A percentile compares a stretch with the other conserved stretches of the same genome.
Evolutionary conservation across 768 basidiomycete genomes (phyloP).

Genomic region (Phlebiopsis flavidoalba): DNA sequence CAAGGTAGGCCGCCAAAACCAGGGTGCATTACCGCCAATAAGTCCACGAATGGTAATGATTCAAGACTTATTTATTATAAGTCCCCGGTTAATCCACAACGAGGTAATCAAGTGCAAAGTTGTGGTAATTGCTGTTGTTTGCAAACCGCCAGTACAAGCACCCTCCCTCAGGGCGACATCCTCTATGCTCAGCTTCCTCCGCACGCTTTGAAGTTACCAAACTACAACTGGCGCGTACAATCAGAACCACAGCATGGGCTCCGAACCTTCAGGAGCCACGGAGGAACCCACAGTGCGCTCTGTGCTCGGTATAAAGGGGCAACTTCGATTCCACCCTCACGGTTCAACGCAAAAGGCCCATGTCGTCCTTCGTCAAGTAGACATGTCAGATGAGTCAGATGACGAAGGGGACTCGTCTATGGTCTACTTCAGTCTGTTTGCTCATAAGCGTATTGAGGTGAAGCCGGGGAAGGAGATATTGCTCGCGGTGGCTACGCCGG

Average conservation of each 20-base stretch:
- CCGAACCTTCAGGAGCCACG: constrained; percentile 5
- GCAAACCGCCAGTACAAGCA: constrained; percentile 5
- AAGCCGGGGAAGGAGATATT: constrained; percentile 69
- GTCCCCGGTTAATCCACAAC: not conserved
- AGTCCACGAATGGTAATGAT: no score
- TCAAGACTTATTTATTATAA: not conserved
- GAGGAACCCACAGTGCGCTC: constrained; percentile 38
- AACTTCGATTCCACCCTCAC: constrained; percentile 62
- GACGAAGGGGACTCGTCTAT: constrained; percentile 34
- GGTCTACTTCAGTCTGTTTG: constrained; percentile 59
- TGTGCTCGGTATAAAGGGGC: constrained; percentile 56
- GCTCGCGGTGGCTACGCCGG: constrained; percentile 42
- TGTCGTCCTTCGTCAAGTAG: constrained; percentile 60
- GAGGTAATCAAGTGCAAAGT: not conserved
- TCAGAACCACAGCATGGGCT: not conserved
- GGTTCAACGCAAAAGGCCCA: constrained; percentile 64
- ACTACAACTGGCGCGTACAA: not conserved
- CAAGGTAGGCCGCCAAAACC: no score
- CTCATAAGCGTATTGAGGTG: constrained; percentile 64
- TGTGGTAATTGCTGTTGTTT: constrained; percentile 4
- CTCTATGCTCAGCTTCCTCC: constrained; percentile 9
- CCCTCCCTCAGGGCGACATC: constrained; percentile 1
- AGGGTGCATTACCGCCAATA: no score
- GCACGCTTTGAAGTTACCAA: constrained; percentile 12
- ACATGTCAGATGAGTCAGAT: constrained; percentile 37